phyloP scores from a whole-genome alignment of 2,329 filamentous ascomycete species.

The Penicillium expansum region DNA sequence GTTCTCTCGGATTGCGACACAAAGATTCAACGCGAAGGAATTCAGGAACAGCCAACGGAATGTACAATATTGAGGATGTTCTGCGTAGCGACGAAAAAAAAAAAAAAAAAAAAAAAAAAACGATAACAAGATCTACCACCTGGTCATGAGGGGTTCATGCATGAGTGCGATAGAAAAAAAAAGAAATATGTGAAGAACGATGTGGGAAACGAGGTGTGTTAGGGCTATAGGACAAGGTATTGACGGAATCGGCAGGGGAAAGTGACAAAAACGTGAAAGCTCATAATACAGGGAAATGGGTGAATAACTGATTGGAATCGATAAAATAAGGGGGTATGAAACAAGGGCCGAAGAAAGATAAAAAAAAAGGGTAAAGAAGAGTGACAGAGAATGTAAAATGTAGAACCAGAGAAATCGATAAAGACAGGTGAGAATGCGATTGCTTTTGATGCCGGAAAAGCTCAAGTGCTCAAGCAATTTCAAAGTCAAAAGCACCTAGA shows the following conservation, averaged over 20 bases:
- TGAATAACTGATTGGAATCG: not conserved
- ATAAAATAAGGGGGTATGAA: conserved; percentile 9
- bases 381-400: conserved; percentile 10
- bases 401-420: conserved; percentile 18
- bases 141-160: conserved; percentile 18
- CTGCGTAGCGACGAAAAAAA: not conserved
- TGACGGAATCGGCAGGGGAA: conserved; percentile 13
- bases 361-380: conserved; percentile 13
- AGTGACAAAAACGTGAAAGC: conserved; percentile 11
- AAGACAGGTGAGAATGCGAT: conserved; percentile 13
- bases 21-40: conserved; percentile 4
- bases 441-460: conserved; percentile 16
- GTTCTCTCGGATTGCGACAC: not conserved
- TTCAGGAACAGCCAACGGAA: conserved; percentile 17
- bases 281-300: conserved; percentile 26
- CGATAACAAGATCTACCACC: conserved; percentile 21
- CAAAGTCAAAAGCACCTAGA: conserved; percentile 55
- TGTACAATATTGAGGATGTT: conserved; percentile 19
- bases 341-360: not conserved
- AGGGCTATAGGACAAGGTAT: conserved; percentile 24
- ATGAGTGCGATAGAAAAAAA: conserved; percentile 8
- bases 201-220: not conserved
- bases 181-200: conserved; percentile 12
- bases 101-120: not conserved
- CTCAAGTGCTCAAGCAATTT: conserved; percentile 2